Evolutionary conservation across 768 basidiomycete species (phyloP), one percentile per base, ranked within the genome.

Genomic region (Lyophyllum decastes): DNA sequence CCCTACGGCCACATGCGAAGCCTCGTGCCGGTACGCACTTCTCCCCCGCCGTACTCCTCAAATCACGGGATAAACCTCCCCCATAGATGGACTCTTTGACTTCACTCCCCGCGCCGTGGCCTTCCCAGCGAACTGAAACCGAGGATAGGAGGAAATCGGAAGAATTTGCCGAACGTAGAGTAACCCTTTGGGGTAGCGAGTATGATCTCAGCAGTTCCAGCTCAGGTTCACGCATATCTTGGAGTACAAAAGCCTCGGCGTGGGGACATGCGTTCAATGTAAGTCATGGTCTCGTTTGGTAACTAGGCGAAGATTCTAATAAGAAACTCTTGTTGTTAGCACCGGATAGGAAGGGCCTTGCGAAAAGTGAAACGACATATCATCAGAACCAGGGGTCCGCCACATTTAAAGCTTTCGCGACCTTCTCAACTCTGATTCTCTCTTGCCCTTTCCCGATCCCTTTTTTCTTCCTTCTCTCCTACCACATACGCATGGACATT

Each of bases 1-100:
- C 56, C 56, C 2, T 57, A 57, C 25, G 43, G 41, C 4, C 40
- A 51, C 27, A 52, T 46, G 49, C 43, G 44, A 27, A 57, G 43
- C 49, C 19, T 51, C 5, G 49, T 35, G 8, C 49, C 49, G 21
- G 56, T 51, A n/a, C 11, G 33, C 11, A 26, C 3, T 26, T 4
- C 12, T 35, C 26, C 21, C 0, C 11, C n/a, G 27, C 24, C n/a
- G 7, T 17, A 11, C 17, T 26, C 22, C 10, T 33, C 22, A 10
- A 19, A 30, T 11, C 33, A 30, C 10, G 30, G 30, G 5, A 10
- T 17, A 10, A 12, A 16, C 12, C 7, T 3, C 14, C 24, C 34
- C n/a, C 19, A 22, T 24, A 56, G 55, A 56, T 56, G 49, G 17
- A 33, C 22, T 57, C 56, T 4, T 16, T 51, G 4, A 34, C 44